These are phyloP conservation scores for Yarrowia galli DNA, from an alignment of 1,139 yeast genomes.

Conservation along the genomic window DNA sequence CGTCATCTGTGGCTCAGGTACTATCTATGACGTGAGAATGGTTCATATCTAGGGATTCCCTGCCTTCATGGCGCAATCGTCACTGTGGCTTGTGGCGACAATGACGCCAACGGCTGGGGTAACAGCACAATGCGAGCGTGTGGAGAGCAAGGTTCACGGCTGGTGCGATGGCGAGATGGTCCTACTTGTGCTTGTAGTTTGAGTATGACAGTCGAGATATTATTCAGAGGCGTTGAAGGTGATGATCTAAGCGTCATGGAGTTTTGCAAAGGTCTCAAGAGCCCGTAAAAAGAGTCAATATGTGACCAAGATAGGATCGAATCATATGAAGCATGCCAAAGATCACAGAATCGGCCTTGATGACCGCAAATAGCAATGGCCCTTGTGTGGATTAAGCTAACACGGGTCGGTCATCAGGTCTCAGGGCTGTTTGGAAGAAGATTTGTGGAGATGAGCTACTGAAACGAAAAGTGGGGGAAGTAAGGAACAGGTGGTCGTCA, in stretches of 20 bases:
- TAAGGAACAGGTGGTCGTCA: not conserved
- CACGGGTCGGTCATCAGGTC: conserved; percentile 20
- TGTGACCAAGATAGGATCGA: no score
- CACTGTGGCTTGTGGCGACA: conserved; percentile 29
- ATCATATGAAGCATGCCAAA: no score
- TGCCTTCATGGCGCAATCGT: conserved; percentile 9
- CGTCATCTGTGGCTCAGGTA: not conserved
- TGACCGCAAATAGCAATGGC: no score
- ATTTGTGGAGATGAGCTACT: conserved; percentile 11
- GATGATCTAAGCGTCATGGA: no score
- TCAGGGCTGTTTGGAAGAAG: conserved; percentile 4
- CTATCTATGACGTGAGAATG: not conserved
- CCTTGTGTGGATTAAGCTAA: no score
- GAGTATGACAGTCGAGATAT: not conserved
- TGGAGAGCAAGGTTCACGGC: conserved; percentile 29
- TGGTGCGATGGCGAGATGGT: conserved; percentile 28
- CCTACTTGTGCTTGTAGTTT: not conserved
- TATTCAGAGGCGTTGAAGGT: not conserved
- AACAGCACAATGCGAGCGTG: not conserved
- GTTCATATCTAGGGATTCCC: not conserved
- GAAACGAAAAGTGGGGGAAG: not conserved
- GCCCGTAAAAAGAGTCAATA: no score
- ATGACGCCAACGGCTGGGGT: conserved; percentile 19
- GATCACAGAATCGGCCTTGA: no score
- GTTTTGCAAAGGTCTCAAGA: not conserved